phyloP scores from a whole-genome alignment of 768 basidiomycete species.

The Collybia sp. region DNA sequence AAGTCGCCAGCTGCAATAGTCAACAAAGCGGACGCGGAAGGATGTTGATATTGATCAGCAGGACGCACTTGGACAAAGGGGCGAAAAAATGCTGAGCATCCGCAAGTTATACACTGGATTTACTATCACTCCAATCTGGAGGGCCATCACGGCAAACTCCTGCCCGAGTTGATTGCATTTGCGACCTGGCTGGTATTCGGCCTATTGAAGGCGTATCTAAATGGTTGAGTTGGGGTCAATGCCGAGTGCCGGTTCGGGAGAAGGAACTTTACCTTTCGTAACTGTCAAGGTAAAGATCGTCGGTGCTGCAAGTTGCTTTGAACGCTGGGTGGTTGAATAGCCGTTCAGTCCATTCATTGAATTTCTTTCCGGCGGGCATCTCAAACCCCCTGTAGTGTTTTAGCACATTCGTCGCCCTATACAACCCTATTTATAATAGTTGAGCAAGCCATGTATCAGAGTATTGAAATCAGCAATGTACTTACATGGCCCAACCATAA shows the following conservation, averaged over 20 bases:
- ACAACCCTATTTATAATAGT: constrained; percentile 47
- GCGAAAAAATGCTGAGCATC: no score
- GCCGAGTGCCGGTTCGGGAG: no score
- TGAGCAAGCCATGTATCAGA: background rate
- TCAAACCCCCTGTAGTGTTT: constrained; percentile 66
- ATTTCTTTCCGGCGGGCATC: constrained; percentile 42
- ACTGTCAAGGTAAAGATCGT: constrained; percentile 62
- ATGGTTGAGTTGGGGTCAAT: background rate
- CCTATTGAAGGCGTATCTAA: constrained; percentile 71
- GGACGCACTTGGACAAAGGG: no score
- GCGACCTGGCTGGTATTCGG: constrained; percentile 77
- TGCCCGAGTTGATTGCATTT: constrained; percentile 68
- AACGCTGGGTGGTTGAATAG: constrained; percentile 60
- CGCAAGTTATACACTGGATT: no score
- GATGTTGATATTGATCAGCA: no score
- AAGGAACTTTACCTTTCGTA: constrained; percentile 64
- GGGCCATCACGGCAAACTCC: constrained; percentile 51
- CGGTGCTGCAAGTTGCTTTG: constrained; percentile 63
- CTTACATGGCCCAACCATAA: constrained; percentile 70
- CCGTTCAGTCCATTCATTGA: constrained; percentile 48
- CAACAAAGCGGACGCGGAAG: no score
- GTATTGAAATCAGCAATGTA: constrained; percentile 7
- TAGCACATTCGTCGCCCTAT: constrained; percentile 58
- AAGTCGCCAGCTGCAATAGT: no score
- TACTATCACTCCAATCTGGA: no score